A percentile compares a stretch with the other conserved stretches of the same genome.
phyloP scores from a whole-genome alignment of 1,284 basidiomycete genomes.

The Tranzscheliella williamsii region DNA sequence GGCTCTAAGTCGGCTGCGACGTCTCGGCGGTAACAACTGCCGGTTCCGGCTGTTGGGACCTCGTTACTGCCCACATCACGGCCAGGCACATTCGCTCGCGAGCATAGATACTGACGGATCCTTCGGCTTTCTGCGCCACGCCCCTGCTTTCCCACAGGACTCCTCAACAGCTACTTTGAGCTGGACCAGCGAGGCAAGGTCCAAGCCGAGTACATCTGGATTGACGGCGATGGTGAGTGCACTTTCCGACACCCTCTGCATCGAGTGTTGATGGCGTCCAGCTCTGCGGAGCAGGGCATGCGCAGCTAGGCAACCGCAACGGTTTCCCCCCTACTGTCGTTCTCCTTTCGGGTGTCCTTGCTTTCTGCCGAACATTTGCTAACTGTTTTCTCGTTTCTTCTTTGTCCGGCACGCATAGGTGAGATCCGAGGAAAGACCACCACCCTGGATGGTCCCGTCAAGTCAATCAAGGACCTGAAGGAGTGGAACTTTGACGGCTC shows the following conservation, averaged over 20 bases:
- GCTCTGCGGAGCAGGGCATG: no score
- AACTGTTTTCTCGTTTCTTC: neutral
- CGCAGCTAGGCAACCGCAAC: no score
- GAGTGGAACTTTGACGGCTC: conserved; percentile 97
- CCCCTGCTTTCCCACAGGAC: conserved; percentile 29
- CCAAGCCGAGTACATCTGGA: conserved; percentile 61
- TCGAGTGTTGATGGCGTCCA: no score
- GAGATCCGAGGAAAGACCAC: conserved; percentile 60
- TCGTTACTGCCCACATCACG: no score
- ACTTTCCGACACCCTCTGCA: neutral
- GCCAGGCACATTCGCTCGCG: no score
- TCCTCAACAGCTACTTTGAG: conserved; percentile 48
- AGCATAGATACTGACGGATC: no score
- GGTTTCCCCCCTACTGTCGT: no score
- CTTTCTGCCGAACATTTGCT: neutral
- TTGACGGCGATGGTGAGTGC: conserved; percentile 64
- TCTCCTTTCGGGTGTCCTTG: no score
- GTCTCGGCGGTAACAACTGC: no score
- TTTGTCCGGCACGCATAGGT: conserved; percentile 6
- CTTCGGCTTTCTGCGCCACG: no score
- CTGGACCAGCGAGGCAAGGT: conserved; percentile 56
- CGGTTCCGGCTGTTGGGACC: no score
- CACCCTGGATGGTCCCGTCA: conserved; percentile 79
- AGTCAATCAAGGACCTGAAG: conserved; percentile 71
- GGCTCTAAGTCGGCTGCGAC: neutral